phyloP scores from a whole-genome alignment of 176 grass and related monocot species.

The Eremochloa ophiuroides region DNA sequence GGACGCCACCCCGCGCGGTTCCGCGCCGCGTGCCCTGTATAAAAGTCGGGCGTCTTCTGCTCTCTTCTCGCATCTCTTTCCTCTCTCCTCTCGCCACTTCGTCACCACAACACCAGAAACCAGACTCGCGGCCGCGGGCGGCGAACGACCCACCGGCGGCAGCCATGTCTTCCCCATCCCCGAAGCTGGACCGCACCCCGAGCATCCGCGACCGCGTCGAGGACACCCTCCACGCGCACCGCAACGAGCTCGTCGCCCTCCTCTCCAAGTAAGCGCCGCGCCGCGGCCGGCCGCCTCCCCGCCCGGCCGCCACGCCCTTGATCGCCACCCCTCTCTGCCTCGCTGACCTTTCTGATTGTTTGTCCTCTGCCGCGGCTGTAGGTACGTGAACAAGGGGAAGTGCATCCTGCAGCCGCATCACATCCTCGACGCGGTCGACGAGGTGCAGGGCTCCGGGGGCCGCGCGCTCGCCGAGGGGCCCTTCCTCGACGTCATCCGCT shows the following conservation, averaged over 20 bases:
- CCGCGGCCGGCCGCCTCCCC: not conserved
- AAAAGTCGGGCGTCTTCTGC: not conserved
- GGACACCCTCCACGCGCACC: slow-evolving; percentile 76
- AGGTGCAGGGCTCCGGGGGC: slow-evolving; percentile 50
- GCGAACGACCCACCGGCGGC: not conserved
- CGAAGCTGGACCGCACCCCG: slow-evolving; percentile 50
- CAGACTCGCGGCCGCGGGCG: not conserved
- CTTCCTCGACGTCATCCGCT: slow-evolving; percentile 86
- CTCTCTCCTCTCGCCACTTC: not conserved
- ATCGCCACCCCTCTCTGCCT: not conserved
- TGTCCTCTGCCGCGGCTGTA: slow-evolving; percentile 14
- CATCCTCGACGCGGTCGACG: slow-evolving; percentile 76
- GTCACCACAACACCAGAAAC: not conserved
- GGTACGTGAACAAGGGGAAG: slow-evolving; percentile 75
- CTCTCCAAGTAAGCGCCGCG: slow-evolving; percentile 55
- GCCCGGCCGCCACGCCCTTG: not conserved
- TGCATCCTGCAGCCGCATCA: slow-evolving; percentile 93
- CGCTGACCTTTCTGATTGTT: too few species aligned
- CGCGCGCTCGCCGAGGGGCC: slow-evolving; percentile 62
- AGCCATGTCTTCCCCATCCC: slow-evolving; percentile 50
- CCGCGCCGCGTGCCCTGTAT: not conserved
- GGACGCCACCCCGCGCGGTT: not conserved
- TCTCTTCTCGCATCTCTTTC: not conserved
- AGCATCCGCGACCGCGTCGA: slow-evolving; percentile 88
- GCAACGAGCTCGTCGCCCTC: slow-evolving; percentile 94